Conservation (phyloP, 208 protist genomes). For the Trichomonas tenax region DNA sequence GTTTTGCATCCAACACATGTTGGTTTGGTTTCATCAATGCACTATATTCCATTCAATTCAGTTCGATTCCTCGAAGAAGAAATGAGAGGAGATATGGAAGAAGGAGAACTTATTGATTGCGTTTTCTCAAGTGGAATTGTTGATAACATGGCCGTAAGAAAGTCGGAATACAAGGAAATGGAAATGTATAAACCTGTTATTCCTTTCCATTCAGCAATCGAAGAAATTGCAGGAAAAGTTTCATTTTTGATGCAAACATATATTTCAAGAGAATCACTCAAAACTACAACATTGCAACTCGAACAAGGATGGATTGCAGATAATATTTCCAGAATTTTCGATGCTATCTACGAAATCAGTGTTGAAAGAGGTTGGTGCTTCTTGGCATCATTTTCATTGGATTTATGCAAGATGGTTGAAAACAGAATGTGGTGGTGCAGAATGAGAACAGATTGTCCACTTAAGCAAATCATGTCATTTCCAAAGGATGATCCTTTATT, state of each 20-base stretch:
- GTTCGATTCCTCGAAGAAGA: constrained; percentile 79
- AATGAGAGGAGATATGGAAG: constrained; percentile 74
- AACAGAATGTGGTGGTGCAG: neutral
- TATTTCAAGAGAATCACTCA: constrained; percentile 64
- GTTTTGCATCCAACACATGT: constrained; percentile 69
- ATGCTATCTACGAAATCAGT: constrained; percentile 79
- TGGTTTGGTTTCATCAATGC: constrained; percentile 87
- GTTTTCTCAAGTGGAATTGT: constrained; percentile 77
- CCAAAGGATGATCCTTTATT: neutral
- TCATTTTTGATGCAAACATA: constrained; percentile 96
- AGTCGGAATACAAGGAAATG: constrained; percentile 92
- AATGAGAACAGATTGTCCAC: neutral
- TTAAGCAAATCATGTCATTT: neutral
- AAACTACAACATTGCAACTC: neutral
- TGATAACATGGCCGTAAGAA: constrained; percentile 74
- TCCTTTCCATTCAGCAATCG: constrained; percentile 77
- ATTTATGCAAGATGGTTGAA: constrained; percentile 5
- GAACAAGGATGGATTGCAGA: constrained; percentile 79
- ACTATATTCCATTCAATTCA: constrained; percentile 77
- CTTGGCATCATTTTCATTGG: neutral
- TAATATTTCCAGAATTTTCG: constrained; percentile 52
- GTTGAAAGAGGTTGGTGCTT: constrained; percentile 71
- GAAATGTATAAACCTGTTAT: constrained; percentile 79
- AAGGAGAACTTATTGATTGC: constrained; percentile 81
- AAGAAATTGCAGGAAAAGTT: constrained; percentile 78